Percentiles rank a stretch among this genome's conserved stretches.
Conservation (phyloP, 75 land plant species). For the Pinus albicaulis region DNA sequence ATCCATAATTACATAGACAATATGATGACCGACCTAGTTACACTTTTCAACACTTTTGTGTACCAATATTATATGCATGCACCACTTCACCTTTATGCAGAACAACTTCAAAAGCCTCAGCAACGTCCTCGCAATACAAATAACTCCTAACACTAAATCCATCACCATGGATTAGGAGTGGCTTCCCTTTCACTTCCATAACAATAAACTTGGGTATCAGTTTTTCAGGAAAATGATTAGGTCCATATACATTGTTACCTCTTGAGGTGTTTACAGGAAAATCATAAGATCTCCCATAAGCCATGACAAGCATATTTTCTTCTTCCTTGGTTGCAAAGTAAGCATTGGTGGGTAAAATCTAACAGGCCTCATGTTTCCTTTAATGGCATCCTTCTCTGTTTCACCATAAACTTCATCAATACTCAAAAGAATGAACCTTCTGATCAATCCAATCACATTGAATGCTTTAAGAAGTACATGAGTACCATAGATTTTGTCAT, state of each 20-base stretch:
- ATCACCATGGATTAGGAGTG: conserved; percentile 72
- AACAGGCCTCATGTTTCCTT: conserved; percentile 73
- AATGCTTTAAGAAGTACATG: conserved; percentile 76
- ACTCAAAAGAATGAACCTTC: conserved; percentile 69
- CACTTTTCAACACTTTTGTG: too few relatives aligned
- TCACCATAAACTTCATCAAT: conserved; percentile 78
- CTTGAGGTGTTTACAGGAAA: conserved; percentile 69
- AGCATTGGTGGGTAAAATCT: conserved; percentile 71
- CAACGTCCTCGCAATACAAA: conserved; percentile 67
- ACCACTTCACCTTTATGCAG: conserved; percentile 68
- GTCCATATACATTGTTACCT: conserved; percentile 78
- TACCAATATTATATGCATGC: conserved; percentile 74
- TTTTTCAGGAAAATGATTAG: conserved; percentile 79
- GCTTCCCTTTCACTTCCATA: conserved; percentile 60
- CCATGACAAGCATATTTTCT: conserved; percentile 80
- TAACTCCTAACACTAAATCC: conserved; percentile 71
- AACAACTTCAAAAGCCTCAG: conserved; percentile 71
- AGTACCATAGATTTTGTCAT: conserved; percentile 76
- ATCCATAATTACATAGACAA: too few relatives aligned
- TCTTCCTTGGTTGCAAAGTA: conserved; percentile 74
- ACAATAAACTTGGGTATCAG: conserved; percentile 72
- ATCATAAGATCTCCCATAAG: conserved; percentile 76
- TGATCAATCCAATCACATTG: conserved; percentile 59
- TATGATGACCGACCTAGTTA: too few relatives aligned
- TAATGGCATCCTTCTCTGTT: conserved; percentile 70